These are phyloP conservation scores for Sporothrix protearum DNA, from an alignment of 2,329 filamentous ascomycete genomes.

Conservation along the genomic window DNA sequence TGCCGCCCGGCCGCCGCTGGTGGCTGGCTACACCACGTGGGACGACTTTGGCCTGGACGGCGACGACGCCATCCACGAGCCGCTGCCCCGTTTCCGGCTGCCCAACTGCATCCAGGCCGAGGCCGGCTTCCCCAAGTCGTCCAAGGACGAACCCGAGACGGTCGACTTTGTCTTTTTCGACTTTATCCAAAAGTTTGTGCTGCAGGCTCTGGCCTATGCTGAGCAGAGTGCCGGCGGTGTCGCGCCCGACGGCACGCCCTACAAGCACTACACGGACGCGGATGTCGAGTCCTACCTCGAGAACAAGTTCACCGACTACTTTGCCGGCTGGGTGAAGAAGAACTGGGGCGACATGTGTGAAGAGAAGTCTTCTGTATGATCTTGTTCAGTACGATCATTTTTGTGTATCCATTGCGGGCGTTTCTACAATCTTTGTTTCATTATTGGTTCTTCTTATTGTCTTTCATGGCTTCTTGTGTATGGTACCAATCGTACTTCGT, in stretches of 20 bases:
- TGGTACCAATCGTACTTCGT: not conserved
- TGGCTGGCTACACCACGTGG: conserved; percentile 77
- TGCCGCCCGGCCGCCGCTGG: conserved; percentile 43
- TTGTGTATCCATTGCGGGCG: not conserved
- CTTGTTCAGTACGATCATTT: not conserved
- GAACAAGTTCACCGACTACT: conserved; percentile 52
- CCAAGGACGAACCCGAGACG: conserved; percentile 53
- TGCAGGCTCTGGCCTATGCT: conserved; percentile 58
- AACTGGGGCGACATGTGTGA: conserved; percentile 53
- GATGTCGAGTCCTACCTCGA: conserved; percentile 53
- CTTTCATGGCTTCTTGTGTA: too few species aligned
- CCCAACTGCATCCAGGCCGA: conserved; percentile 79
- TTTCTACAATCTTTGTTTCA: not conserved
- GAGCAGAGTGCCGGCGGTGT: conserved; percentile 50
- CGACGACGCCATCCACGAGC: conserved; percentile 81
- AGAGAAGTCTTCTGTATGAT: not conserved
- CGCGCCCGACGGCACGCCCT: conserved; percentile 34
- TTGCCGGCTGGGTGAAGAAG: conserved; percentile 56
- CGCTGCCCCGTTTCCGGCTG: conserved; percentile 69
- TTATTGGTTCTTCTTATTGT: not conserved
- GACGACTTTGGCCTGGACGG: conserved; percentile 82
- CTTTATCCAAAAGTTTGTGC: conserved; percentile 79
- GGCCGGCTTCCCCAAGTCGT: conserved; percentile 54
- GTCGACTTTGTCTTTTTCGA: conserved; percentile 91
- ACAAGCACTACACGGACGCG: conserved; percentile 43